A percentile compares a stretch with the other conserved stretches of the same genome.
These are phyloP conservation scores for Phytophthora cactorum DNA, from an alignment of 352 stramenopile genomes.

Conservation along the genomic window DNA sequence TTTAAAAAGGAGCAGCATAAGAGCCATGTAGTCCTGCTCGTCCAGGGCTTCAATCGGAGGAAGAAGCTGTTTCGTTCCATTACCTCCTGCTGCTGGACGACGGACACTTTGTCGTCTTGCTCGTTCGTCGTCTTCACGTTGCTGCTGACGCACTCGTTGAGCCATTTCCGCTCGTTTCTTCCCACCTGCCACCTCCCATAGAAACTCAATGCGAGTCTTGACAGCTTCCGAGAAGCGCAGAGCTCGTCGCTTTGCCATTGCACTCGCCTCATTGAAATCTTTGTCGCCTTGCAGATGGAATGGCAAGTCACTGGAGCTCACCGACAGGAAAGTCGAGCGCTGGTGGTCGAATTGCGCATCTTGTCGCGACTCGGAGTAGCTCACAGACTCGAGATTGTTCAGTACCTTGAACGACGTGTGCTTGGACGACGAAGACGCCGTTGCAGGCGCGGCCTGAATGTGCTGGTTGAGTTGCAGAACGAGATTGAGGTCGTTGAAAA, in stretches of 20 bases:
- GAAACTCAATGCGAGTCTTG: conserved; percentile 54
- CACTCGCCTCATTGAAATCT: conserved; percentile 69
- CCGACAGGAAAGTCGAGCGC: conserved; percentile 35
- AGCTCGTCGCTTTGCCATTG: conserved; percentile 55
- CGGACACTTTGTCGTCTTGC: conserved; percentile 28
- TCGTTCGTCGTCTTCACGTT: conserved; percentile 15
- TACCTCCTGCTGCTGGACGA: conserved; percentile 1
- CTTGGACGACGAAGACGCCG: conserved; percentile 32
- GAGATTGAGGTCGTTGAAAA: conserved; percentile 81
- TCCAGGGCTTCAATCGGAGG: conserved; percentile 41
- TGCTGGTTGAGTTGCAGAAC: conserved; percentile 76
- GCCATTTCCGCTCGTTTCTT: conserved; percentile 41
- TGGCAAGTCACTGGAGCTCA: conserved; percentile 44
- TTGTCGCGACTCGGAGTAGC: conserved; percentile 44
- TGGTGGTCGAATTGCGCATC: conserved; percentile 81
- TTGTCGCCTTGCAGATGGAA: conserved; percentile 81
- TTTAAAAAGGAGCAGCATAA: conserved; percentile 86
- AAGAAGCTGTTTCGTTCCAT: conserved; percentile 11
- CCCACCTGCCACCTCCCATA: conserved; percentile 67
- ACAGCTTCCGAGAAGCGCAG: conserved; percentile 59
- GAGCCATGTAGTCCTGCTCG: conserved; percentile 68
- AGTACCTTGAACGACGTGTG: conserved; percentile 80
- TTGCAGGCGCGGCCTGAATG: conserved; percentile 41
- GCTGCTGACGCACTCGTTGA: conserved; percentile 30
- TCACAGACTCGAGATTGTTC: conserved; percentile 58